These are phyloP conservation scores for Phytophthora meadii DNA, from an alignment of 352 stramenopile genomes.

Conservation along the genomic window DNA sequence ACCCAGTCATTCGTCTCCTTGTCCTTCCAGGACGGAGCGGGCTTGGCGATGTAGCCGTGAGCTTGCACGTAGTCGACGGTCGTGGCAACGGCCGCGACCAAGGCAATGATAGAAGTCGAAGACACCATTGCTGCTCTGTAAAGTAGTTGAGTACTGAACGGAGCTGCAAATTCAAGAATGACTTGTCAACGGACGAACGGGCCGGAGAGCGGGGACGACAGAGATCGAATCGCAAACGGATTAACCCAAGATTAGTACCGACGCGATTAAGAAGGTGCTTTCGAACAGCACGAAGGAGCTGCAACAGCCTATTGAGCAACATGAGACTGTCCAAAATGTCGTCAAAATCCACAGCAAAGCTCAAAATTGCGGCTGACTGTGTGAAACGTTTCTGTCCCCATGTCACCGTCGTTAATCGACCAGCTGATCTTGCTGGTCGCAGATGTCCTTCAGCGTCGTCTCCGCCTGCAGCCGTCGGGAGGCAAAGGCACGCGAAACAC, in stretches of 20 bases:
- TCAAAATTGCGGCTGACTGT: neutral
- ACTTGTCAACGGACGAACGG: neutral
- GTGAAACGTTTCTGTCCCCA: conserved; percentile 5
- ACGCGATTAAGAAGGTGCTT: conserved; percentile 1
- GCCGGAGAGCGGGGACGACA: neutral
- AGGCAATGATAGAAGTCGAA: conserved; percentile 24
- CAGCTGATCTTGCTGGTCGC: conserved; percentile 2
- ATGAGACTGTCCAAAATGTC: neutral
- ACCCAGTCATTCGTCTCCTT: conserved; percentile 35
- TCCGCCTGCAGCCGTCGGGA: neutral
- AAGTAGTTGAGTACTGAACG: neutral
- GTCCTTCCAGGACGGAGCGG: conserved; percentile 30
- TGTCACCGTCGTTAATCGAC: conserved; percentile 7
- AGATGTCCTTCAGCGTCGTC: conserved; percentile 2
- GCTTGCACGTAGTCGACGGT: conserved; percentile 28
- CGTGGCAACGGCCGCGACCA: conserved; percentile 21
- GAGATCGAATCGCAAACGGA: conserved; percentile 11
- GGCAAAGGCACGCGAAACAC: neutral
- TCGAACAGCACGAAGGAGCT: conserved; percentile 14
- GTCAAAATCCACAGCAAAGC: neutral
- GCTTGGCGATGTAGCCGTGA: conserved; percentile 23
- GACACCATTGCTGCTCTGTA: conserved; percentile 23
- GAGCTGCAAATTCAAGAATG: conserved; percentile 32
- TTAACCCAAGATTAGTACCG: conserved; percentile 6
- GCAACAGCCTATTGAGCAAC: neutral